A percentile compares a stretch with the other conserved stretches of the same genome.
phyloP scores from a whole-genome alignment of 768 basidiomycete genomes.

The Dentipellis fragilis region DNA sequence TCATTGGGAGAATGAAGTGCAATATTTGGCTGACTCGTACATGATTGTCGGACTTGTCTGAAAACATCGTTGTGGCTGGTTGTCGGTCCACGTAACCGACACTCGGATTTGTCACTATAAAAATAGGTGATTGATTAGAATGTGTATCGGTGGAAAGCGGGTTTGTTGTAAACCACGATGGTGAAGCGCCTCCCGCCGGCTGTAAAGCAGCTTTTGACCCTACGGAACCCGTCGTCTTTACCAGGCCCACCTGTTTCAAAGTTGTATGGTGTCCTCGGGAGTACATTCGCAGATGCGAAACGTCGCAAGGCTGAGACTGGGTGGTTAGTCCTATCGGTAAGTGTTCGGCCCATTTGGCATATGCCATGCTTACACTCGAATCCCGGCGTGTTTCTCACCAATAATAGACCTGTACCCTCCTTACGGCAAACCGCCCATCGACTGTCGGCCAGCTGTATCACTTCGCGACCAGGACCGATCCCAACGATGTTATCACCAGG shows the following conservation, averaged over 20 bases:
- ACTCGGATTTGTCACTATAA: too few relatives aligned
- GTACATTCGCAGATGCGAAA: constrained; percentile 58
- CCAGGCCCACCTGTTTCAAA: constrained; percentile 44
- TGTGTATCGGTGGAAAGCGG: too few relatives aligned
- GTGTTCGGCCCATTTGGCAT: constrained; percentile 15
- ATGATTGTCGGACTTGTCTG: too few relatives aligned
- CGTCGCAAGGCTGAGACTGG: constrained; percentile 58
- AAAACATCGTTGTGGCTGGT: too few relatives aligned
- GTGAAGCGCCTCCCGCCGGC: constrained; percentile 45
- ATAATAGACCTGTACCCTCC: constrained; percentile 65
- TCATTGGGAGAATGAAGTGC: not conserved
- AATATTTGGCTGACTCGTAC: not conserved
- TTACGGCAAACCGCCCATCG: constrained; percentile 75
- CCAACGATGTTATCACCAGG: constrained; percentile 29
- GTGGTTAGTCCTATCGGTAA: constrained; percentile 73
- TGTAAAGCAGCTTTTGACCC: constrained; percentile 63
- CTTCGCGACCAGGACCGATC: constrained; percentile 50
- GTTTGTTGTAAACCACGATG: constrained; percentile 7
- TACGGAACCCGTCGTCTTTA: constrained; percentile 53
- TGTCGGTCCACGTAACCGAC: too few relatives aligned
- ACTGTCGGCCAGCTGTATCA: constrained; percentile 74
- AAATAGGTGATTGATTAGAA: too few relatives aligned
- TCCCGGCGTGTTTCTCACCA: not conserved
- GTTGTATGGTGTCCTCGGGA: constrained; percentile 45
- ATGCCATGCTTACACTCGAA: not conserved